phyloP scores from a whole-genome alignment of 305 asterid species.

The Fraxinus nigra region DNA sequence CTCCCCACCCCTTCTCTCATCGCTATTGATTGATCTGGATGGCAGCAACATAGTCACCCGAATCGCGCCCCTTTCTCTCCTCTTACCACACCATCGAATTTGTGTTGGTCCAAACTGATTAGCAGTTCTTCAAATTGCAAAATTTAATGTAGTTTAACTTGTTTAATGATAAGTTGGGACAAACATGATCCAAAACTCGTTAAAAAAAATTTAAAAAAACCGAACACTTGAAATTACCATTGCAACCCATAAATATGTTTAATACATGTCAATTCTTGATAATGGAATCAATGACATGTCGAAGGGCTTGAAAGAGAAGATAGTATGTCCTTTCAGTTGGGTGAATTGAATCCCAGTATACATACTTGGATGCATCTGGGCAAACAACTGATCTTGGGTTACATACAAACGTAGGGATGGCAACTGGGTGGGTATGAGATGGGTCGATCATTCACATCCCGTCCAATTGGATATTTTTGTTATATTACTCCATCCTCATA shows the following conservation, averaged over 20 bases:
- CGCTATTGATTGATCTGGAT: too few relatives aligned
- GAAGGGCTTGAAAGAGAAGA: slow-evolving; percentile 32
- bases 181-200: background rate
- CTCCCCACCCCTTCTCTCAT: too few relatives aligned
- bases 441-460: too few relatives aligned
- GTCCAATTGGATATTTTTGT: too few relatives aligned
- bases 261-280: background rate
- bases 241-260: background rate
- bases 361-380: slow-evolving; percentile 42
- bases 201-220: background rate
- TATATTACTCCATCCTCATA: too few relatives aligned
- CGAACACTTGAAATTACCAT: too few relatives aligned
- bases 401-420: slow-evolving; percentile 33
- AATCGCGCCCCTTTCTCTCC: too few relatives aligned
- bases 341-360: slow-evolving; percentile 76
- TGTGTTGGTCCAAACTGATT: too few relatives aligned
- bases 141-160: background rate
- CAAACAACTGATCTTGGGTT: slow-evolving; percentile 46
- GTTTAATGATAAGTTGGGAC: background rate
- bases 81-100: too few relatives aligned
- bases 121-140: too few relatives aligned
- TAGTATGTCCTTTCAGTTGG: slow-evolving; percentile 54
- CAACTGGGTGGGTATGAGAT: too few relatives aligned
- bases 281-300: slow-evolving; percentile 34
- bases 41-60: too few relatives aligned